A percentile compares a stretch with the other conserved stretches of the same genome.
phyloP scores from a whole-genome alignment of 2,329 filamentous ascomycete species.

The Paecilomyces fulvus region DNA sequence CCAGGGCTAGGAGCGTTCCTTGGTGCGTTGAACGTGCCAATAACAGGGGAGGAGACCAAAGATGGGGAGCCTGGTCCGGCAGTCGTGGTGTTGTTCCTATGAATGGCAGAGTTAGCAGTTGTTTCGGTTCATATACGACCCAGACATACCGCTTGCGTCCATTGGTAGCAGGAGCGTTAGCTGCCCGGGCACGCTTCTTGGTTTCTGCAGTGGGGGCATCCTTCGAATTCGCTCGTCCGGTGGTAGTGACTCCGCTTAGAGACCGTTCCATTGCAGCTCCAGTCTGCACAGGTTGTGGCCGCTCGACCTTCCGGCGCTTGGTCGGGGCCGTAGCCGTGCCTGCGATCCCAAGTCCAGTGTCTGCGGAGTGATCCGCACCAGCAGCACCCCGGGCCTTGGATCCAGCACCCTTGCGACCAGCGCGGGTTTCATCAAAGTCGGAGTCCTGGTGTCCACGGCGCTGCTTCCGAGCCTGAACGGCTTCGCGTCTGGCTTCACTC shows the following conservation, averaged over 20 bases:
- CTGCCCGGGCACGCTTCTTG: constrained; percentile 66
- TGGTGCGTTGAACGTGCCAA: constrained; percentile 52
- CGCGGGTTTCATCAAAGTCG: constrained; percentile 62
- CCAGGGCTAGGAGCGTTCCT: constrained; percentile 56
- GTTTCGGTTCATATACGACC: neutral
- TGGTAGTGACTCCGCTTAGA: constrained; percentile 24
- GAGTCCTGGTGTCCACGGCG: constrained; percentile 65
- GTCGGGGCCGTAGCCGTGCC: constrained; percentile 45
- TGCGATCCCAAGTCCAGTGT: constrained; percentile 55
- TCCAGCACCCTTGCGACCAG: constrained; percentile 48
- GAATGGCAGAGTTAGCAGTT: constrained; percentile 6
- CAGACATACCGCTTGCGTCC: constrained; percentile 64
- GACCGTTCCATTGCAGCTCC: constrained; percentile 32
- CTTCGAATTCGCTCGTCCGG: constrained; percentile 41
- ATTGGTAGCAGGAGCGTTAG: constrained; percentile 51
- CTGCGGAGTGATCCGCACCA: constrained; percentile 5
- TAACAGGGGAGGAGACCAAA: constrained; percentile 65
- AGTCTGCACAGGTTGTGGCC: constrained; percentile 36
- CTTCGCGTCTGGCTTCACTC: constrained; percentile 77
- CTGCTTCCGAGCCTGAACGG: constrained; percentile 66
- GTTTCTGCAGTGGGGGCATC: constrained; percentile 60
- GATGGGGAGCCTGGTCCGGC: constrained; percentile 56
- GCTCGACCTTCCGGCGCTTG: constrained; percentile 78
- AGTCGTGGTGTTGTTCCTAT: constrained; percentile 40
- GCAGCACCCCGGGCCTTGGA: constrained; percentile 42